Percentiles rank a stretch among this genome's conserved stretches.
Conservation (phyloP, 129 eudicot genomes). For the Flaveria robusta region DNA sequence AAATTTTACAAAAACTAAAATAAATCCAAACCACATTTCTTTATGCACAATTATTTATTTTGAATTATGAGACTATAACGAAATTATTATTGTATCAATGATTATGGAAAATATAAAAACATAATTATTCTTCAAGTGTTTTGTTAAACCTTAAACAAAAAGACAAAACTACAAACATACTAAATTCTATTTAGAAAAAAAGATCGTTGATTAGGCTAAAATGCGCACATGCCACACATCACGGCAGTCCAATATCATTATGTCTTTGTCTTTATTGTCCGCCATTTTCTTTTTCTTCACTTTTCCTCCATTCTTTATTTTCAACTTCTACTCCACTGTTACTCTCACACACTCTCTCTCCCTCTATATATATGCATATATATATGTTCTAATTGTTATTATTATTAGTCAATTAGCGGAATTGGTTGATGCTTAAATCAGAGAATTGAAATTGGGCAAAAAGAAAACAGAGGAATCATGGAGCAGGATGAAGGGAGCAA, state of each 20-base stretch:
- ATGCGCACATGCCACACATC: conserved; percentile 20
- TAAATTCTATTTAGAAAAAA: neutral
- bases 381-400: neutral
- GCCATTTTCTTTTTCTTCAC: conserved; percentile 69
- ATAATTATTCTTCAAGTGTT: no score
- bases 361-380: neutral
- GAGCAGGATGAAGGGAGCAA: conserved; percentile 52
- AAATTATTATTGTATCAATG: no score
- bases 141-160: neutral
- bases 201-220: neutral
- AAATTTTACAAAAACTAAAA: no score
- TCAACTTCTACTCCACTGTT: conserved; percentile 33
- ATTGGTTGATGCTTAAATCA: neutral
- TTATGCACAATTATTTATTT: no score
- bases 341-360: neutral
- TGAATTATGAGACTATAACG: no score
- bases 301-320: conserved; percentile 51
- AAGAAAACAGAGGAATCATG: conserved; percentile 17
- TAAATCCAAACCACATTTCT: no score
- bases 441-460: neutral
- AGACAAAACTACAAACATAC: neutral
- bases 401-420: no score
- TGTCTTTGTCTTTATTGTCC: conserved; percentile 57
- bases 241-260: conserved; percentile 24
- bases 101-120: no score